Conservation (phyloP, 1,139 yeast genomes). For the Scheffersomyces lignicola region DNA sequence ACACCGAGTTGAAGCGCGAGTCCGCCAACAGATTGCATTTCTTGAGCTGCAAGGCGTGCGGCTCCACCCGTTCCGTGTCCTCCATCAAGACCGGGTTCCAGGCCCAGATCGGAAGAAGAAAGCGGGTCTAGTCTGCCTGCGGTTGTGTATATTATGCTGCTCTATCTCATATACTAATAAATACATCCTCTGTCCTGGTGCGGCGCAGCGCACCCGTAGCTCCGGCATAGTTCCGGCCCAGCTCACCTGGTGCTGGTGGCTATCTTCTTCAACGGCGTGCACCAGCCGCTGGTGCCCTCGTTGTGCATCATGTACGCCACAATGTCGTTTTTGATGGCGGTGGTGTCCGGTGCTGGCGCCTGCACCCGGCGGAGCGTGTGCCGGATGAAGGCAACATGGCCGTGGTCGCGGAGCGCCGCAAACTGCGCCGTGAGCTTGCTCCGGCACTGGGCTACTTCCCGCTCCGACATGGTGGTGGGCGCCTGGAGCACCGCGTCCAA, state of each 20-base stretch:
- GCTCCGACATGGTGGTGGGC: constrained; percentile 28
- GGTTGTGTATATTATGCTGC: neutral
- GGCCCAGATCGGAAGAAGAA: constrained; percentile 85
- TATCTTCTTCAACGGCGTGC: constrained; percentile 52
- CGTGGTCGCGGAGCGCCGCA: constrained; percentile 14
- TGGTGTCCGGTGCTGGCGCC: constrained; percentile 5
- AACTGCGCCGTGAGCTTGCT: constrained; percentile 23
- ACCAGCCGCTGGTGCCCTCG: constrained; percentile 57
- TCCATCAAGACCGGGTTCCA: constrained; percentile 99
- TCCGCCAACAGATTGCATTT: constrained; percentile 94
- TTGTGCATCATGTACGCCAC: constrained; percentile 50
- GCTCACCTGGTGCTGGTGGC: constrained; percentile 17
- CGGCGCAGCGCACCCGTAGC: neutral
- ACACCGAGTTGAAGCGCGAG: constrained; percentile 94
- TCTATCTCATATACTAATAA: too few species aligned
- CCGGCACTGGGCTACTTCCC: constrained; percentile 38
- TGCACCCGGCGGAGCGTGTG: constrained; percentile 12
- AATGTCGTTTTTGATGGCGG: constrained; percentile 21
- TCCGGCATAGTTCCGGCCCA: too few species aligned
- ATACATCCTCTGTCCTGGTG: constrained; percentile 1
- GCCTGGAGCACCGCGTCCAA: constrained; percentile 15
- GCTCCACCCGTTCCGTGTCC: constrained; percentile 94
- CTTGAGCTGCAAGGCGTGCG: constrained; percentile 97
- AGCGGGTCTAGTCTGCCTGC: constrained; percentile 29
- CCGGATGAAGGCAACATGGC: constrained; percentile 19